phyloP scores from a whole-genome alignment of 768 basidiomycete genomes.

The Lactifluus piperatus region DNA sequence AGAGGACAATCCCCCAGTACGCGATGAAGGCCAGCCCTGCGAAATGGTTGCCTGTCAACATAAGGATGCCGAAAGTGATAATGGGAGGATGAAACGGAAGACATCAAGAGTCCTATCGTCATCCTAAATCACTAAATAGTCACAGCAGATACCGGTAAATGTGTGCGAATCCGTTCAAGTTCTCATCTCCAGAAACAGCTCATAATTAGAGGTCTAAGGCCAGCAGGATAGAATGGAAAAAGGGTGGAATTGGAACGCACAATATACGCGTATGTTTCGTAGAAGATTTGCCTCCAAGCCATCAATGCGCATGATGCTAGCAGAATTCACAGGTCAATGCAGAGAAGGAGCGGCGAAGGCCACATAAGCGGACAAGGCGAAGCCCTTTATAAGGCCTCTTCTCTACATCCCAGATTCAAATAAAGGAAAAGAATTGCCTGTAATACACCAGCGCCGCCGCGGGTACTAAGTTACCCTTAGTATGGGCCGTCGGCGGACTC shows the following conservation, averaged over 20 bases:
- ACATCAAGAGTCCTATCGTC: background rate
- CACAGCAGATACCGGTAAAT: background rate
- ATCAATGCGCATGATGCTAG: background rate
- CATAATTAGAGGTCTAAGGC: no score
- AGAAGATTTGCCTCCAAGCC: slow-evolving; percentile 22
- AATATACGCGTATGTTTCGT: slow-evolving; percentile 60
- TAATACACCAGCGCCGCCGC: background rate
- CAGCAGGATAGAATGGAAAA: background rate
- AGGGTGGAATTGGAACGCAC: slow-evolving; percentile 29
- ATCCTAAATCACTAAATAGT: background rate
- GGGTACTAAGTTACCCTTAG: no score
- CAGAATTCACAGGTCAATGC: background rate
- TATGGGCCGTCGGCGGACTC: no score
- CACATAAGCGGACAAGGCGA: background rate
- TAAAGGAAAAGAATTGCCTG: background rate
- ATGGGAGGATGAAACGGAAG: background rate
- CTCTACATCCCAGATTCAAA: background rate
- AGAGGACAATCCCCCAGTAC: slow-evolving; percentile 76
- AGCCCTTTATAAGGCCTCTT: background rate
- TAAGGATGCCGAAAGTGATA: background rate
- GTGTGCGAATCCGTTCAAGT: background rate
- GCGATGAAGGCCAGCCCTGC: slow-evolving; percentile 64
- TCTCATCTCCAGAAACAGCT: no score
- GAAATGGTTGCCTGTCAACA: background rate
- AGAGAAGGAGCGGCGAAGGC: background rate